A percentile compares a stretch with the other conserved stretches of the same genome.
These are phyloP conservation scores for Phytopythium ostracodes DNA, from an alignment of 352 stramenopile genomes.

Conservation along the genomic window DNA sequence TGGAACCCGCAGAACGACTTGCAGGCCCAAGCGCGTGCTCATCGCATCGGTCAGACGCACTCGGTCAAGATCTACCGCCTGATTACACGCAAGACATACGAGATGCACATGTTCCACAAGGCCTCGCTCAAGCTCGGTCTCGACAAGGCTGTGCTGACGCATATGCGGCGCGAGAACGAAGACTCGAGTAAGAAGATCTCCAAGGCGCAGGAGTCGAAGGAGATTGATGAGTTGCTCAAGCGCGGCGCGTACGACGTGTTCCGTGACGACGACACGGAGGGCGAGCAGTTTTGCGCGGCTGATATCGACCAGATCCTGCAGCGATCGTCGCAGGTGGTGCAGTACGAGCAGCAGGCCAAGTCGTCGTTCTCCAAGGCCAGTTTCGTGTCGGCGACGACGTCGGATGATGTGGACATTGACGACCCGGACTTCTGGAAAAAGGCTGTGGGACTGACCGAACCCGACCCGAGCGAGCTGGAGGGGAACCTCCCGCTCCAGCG, in stretches of 20 bases:
- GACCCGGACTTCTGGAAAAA: constrained; percentile 99
- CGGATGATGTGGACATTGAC: constrained; percentile 95
- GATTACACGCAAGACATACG: constrained; percentile 91
- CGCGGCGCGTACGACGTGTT: constrained; percentile 91
- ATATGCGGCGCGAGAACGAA: constrained; percentile 88
- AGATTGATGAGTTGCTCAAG: constrained; percentile 91
- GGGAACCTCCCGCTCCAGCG: constrained; percentile 74
- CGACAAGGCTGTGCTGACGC: constrained; percentile 91
- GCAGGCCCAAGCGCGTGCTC: constrained; percentile 90
- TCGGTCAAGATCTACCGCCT: constrained; percentile 89
- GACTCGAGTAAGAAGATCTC: constrained; percentile 64
- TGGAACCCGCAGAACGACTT: constrained; percentile 98
- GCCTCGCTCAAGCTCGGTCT: constrained; percentile 90
- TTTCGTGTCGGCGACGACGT: constrained; percentile 88
- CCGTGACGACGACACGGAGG: constrained; percentile 87
- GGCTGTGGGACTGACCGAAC: constrained; percentile 86
- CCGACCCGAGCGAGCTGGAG: constrained; percentile 51
- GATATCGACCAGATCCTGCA: constrained; percentile 98
- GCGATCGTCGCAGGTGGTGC: constrained; percentile 76
- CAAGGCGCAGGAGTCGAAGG: constrained; percentile 84
- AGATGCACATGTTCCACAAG: constrained; percentile 95
- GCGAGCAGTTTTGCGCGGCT: constrained; percentile 95
- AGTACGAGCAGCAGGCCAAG: constrained; percentile 82
- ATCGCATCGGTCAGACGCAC: constrained; percentile 91
- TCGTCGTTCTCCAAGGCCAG: constrained; percentile 91